Evolutionary conservation across 306 rosid genomes (phyloP), one percentile per base, ranked within the genome.

Genomic region (Senna tora): DNA sequence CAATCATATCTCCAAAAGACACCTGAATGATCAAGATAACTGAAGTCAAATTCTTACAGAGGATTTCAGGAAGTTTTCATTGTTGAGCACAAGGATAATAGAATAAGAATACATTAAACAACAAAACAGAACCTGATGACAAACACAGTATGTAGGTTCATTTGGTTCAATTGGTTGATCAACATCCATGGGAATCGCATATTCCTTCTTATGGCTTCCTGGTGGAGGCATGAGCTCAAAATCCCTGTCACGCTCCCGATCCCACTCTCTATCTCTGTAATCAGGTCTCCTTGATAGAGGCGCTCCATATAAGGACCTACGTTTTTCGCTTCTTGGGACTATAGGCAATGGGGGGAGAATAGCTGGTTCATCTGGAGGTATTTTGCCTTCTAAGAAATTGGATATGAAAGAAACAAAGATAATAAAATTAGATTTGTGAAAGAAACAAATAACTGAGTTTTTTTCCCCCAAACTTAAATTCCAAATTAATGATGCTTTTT

Each of bases 191-290:
- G 97, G 85, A 50, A 77, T 47, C 34, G 72, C 77, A 85, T 82
- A 91, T 0, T 94, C 97, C 87, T 87, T 91, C 80, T 76, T 94
- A 65, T 89, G 87, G 84, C 91, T 80, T 85, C 99, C 97, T 68
- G 91, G 97, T 38, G 96, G 96, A 64, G 99, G 95, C 96, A 94
- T 94, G 71, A 91, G 87, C 84, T 94, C 95, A 61, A 91, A 86
- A 87, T 94, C 99, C 73, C 96, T 85, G 76, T 87, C 94, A 54
- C 90, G 96, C 75, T 89, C 97, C 74, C 96, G 76, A 81, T 89
- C 98, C 96, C 97, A 89, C 21, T 90, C 98, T 75, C 94, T 80
- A 3, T 93, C 97, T 77, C 92, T 84, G 68, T 80, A 89, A 68
- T 94, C 96, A 69, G 78, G 71, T 77, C 96, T 89, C 82, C 72